phyloP scores from a whole-genome alignment of 768 basidiomycete species.

The Boletus patriciae region DNA sequence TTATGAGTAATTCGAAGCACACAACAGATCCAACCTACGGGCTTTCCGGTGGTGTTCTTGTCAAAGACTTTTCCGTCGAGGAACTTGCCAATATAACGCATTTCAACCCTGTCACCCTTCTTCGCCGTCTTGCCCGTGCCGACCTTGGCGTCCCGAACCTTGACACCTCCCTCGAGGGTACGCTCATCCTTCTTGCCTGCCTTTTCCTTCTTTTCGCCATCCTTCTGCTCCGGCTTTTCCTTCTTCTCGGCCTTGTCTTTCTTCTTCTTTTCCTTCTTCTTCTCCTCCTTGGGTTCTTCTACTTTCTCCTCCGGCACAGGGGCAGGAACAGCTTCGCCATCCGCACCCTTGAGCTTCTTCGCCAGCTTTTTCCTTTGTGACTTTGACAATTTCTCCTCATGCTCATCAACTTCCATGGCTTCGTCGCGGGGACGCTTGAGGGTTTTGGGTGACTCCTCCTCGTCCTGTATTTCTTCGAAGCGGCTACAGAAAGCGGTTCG shows the following conservation, averaged over 20 bases:
- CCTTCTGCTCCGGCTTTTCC: conserved; percentile 34
- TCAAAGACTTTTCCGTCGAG: conserved; percentile 75
- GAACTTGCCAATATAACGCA: conserved; percentile 95
- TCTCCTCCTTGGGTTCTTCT: conserved; percentile 41
- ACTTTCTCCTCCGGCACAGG: conserved; percentile 24
- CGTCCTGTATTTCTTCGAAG: conserved; percentile 66
- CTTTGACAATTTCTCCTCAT: conserved; percentile 45
- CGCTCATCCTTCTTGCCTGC: conserved; percentile 28
- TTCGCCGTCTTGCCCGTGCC: conserved; percentile 88
- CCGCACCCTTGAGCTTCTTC: conserved; percentile 74
- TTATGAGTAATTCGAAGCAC: not conserved
- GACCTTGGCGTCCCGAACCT: conserved; percentile 70
- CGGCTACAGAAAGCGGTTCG: conserved; percentile 38
- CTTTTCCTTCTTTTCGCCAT: conserved; percentile 30
- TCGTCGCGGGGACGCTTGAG: conserved; percentile 77
- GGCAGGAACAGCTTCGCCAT: conserved; percentile 42
- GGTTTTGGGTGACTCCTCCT: conserved; percentile 37
- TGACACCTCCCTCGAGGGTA: conserved; percentile 66
- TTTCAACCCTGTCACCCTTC: conserved; percentile 74
- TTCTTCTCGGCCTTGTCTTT: conserved; percentile 31
- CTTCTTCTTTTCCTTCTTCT: conserved; percentile 66
- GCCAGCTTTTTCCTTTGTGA: conserved; percentile 58
- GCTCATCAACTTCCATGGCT: conserved; percentile 40
- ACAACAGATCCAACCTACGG: conserved; percentile 50
- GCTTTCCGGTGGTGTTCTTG: conserved; percentile 79